Evolutionary conservation across 2,329 filamentous ascomycete species (phyloP), one percentile per base, ranked within the genome.

Genomic region (Zalaria obscura): DNA sequence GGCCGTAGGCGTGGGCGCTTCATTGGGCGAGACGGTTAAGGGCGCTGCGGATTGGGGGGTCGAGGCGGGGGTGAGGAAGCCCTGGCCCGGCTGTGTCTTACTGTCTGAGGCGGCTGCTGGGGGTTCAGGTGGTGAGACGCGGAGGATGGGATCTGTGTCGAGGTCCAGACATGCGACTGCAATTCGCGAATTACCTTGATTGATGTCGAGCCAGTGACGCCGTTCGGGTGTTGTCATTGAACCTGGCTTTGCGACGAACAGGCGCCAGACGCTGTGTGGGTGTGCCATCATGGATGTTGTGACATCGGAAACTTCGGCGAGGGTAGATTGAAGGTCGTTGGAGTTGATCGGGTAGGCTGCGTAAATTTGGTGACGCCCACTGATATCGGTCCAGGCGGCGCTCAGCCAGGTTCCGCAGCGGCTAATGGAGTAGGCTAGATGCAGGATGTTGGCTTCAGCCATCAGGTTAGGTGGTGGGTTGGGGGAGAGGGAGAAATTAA

Each of bases 351-450:
- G 29, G 58, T 87, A 89, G 0, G 82, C 80, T 1, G 78, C 73
- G 10, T 73, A 83, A 49, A 78, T 76, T 56, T 88, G 82, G 46
- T 82, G 76, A 45, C 74, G 76, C 2, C 85, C 85, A 26, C 74
- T 73, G 49, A 78, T 84, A 54, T 93, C 83, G 1, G 80, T 84
- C 85, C 85, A 93, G 0, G 81, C 80, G 4, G 77, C 81, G 8
- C 79, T 80, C 32, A 91, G 64, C 86, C 86, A 93, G 5, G 78
- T 68, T 18, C 80, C 76, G 55, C 89, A 83, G 7, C 79, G 67
- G 52, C 83, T 88, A 42, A 78, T 72, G 2, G 81, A 75, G 53
- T 93, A 93, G 1, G 80, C 83, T 36, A 93, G 66, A 56, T 93
- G 85, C 27, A 93, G 75, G 52, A 81, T 81, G 0, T 78, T 83